Evolutionary conservation across 2,329 filamentous ascomycete genomes (phyloP).

Genomic region (Bipolaris gigantea): DNA sequence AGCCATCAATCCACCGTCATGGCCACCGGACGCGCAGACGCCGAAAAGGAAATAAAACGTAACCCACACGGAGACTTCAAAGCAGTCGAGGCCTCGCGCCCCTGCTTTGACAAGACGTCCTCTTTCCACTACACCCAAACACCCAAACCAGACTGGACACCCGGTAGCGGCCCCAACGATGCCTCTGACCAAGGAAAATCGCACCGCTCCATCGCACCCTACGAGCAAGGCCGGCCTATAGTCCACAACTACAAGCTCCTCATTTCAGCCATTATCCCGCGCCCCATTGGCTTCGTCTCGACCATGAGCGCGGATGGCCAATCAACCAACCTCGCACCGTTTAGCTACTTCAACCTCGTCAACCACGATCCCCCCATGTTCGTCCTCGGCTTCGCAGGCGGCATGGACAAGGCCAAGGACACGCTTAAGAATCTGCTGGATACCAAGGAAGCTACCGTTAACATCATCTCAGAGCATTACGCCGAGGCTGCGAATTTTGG

Average conservation of each 20-base stretch:
- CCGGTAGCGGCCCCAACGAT: constrained; percentile 67
- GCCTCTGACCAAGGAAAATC: constrained; percentile 54
- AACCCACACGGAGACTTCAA: constrained; percentile 78
- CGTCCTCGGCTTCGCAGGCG: constrained; percentile 62
- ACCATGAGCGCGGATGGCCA: constrained; percentile 63
- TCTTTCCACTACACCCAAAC: constrained; percentile 64
- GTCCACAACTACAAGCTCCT: constrained; percentile 88
- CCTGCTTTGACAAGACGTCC: constrained; percentile 57
- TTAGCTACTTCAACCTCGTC: constrained; percentile 82
- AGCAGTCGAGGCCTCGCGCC: constrained; percentile 66
- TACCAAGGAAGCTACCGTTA: constrained; percentile 73
- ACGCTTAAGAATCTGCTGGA: constrained; percentile 73
- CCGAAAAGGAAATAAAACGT: constrained; percentile 56
- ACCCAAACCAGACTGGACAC: constrained; percentile 65
- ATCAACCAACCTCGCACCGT: constrained; percentile 78
- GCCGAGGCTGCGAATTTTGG: constrained; percentile 86
- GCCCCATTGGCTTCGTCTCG: constrained; percentile 71
- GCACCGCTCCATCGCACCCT: constrained; percentile 81
- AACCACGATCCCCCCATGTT: constrained; percentile 88
- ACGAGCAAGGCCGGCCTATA: constrained; percentile 67
- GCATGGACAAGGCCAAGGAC: constrained; percentile 70
- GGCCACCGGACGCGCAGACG: constrained; percentile 46
- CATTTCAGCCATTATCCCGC: constrained; percentile 79
- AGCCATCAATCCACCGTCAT: constrained; percentile 4
- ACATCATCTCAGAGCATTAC: constrained; percentile 83